Percentiles rank a stretch among this genome's conserved stretches.
Conservation (phyloP, 306 rosid species). For the Vicia faba region DNA sequence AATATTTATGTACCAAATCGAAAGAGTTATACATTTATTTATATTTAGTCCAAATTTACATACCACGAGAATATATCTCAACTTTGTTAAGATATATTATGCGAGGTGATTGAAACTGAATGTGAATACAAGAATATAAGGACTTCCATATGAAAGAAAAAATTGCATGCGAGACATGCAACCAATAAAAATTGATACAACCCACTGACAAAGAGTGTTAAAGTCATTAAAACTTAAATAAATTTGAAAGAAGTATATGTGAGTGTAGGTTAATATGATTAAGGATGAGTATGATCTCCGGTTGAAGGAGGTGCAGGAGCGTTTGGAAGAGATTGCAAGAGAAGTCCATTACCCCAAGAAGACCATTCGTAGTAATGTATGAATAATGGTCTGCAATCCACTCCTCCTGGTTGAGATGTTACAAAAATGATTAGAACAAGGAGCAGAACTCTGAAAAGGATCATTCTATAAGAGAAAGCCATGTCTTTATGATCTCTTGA, state of each 20-base stretch:
- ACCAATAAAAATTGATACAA: neutral
- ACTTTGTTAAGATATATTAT: neutral
- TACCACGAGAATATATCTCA: neutral
- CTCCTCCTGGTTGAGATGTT: constrained; percentile 31
- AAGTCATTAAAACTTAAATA: too few species aligned
- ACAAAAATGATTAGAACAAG: constrained; percentile 24
- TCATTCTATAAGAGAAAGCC: constrained; percentile 28
- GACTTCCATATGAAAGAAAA: neutral
- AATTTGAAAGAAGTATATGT: too few species aligned
- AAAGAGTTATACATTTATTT: neutral
- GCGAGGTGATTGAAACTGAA: constrained; percentile 7
- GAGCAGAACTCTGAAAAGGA: constrained; percentile 20
- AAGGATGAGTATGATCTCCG: constrained; percentile 28
- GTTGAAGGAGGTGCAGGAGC: neutral
- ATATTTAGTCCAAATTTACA: neutral
- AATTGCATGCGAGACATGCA: constrained; percentile 30
- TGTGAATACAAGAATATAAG: constrained; percentile 26
- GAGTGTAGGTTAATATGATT: too few species aligned
- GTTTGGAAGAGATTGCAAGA: constrained; percentile 36
- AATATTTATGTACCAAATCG: neutral
- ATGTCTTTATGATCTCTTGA: neutral
- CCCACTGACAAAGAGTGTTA: neutral
- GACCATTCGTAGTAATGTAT: constrained; percentile 14
- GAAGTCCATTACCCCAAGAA: constrained; percentile 12
- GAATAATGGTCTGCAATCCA: constrained; percentile 37